A percentile compares a stretch with the other conserved stretches of the same genome.
Conservation (phyloP, 1,139 yeast genomes). For the Kurtzmaniella quercitrusa region DNA sequence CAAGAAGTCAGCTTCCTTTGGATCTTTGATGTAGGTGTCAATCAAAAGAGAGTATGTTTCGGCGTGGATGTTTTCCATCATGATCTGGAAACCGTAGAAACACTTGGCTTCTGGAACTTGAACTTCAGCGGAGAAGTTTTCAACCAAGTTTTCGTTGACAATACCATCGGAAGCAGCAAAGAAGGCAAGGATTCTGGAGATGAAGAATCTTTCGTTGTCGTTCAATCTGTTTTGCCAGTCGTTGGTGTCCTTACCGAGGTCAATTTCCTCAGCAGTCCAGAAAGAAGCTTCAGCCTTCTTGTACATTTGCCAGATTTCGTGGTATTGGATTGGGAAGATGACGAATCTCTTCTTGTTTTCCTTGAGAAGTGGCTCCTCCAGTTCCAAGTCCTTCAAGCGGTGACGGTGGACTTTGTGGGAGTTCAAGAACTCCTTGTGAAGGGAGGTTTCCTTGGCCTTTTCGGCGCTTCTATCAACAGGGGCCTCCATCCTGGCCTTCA, state of each 20-base stretch:
- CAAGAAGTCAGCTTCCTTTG: constrained; percentile 80
- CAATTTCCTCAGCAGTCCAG: constrained; percentile 99
- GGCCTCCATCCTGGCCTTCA: constrained; percentile 9
- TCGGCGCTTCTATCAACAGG: constrained; percentile 4
- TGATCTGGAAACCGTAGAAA: constrained; percentile 97
- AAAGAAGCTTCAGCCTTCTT: constrained; percentile 98
- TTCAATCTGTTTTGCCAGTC: constrained; percentile 87
- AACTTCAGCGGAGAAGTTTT: constrained; percentile 94
- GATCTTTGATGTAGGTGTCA: constrained; percentile 93
- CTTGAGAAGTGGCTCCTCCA: constrained; percentile 80
- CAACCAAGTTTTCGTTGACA: constrained; percentile 94
- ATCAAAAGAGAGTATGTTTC: constrained; percentile 94
- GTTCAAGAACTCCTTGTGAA: constrained; percentile 52
- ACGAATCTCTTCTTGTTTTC: constrained; percentile 93
- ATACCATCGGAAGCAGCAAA: constrained; percentile 98
- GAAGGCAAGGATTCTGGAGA: constrained; percentile 92
- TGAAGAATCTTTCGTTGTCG: constrained; percentile 86
- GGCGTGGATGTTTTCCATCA: constrained; percentile 99
- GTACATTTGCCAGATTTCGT: constrained; percentile 98
- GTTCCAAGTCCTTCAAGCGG: constrained; percentile 67
- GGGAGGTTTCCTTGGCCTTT: constrained; percentile 11
- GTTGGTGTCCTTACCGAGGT: constrained; percentile 80
- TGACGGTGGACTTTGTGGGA: constrained; percentile 69
- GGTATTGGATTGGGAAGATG: constrained; percentile 93
- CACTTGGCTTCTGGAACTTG: constrained; percentile 98